A percentile compares a stretch with the other conserved stretches of the same genome.
phyloP scores from a whole-genome alignment of 2,329 filamentous ascomycete genomes.

The Aspergillus brunneoviolaceus region DNA sequence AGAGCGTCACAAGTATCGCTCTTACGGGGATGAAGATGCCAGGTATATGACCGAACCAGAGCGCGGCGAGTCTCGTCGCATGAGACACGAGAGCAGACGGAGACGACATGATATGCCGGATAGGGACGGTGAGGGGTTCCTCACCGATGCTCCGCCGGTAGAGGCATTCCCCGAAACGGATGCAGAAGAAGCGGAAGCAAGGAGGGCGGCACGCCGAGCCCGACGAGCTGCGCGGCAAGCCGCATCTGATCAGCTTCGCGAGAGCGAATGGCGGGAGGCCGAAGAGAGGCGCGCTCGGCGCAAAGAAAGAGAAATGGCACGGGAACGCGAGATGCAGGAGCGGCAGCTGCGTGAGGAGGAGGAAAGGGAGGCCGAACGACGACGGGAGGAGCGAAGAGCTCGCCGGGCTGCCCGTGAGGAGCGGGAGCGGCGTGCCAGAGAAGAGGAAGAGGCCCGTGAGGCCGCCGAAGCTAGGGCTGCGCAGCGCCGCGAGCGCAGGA shows the following conservation, averaged over 20 bases:
- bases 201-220: constrained; percentile 62
- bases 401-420: constrained; percentile 38
- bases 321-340: constrained; percentile 40
- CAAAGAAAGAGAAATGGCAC: constrained; percentile 51
- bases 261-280: constrained; percentile 33
- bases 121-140: constrained; percentile 50
- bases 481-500: constrained; percentile 42
- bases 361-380: constrained; percentile 36
- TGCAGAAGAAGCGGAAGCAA: constrained; percentile 58
- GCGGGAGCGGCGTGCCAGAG: constrained; percentile 31
- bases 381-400: constrained; percentile 33
- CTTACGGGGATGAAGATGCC: constrained; percentile 37
- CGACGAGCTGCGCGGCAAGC: constrained; percentile 46
- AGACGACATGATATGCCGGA: constrained; percentile 48
- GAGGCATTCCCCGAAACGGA: constrained; percentile 38
- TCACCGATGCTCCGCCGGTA: constrained; percentile 44
- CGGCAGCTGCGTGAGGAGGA: constrained; percentile 37
- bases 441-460: constrained; percentile 56
- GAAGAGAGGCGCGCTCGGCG: constrained; percentile 50
- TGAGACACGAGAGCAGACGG: constrained; percentile 38
- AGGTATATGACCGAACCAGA: constrained; percentile 37
- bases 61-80: constrained; percentile 34
- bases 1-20: constrained; percentile 39
- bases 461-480: constrained; percentile 46
- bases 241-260: constrained; percentile 34